Evolutionary conservation across 2,329 filamentous ascomycete genomes (phyloP), one percentile per base, ranked within the genome.

Genomic region (Colletotrichum somersetense): DNA sequence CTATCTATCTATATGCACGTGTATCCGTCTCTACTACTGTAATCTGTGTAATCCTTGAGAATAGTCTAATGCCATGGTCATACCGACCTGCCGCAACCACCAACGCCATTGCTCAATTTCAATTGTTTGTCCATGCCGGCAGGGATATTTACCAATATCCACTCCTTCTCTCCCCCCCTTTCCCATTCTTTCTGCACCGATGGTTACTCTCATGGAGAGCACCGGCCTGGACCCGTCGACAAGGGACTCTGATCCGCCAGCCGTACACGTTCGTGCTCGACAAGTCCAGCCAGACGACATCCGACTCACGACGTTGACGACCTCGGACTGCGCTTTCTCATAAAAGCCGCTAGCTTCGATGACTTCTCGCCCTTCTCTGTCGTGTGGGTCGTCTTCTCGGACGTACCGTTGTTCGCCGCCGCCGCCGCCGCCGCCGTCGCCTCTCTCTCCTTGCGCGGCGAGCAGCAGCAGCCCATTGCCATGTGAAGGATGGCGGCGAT

Each of bases 391-490:
- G 66, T 63, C 53, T 72, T 72, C 69, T 72, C 69, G 35, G 52
- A 30, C 20, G 67, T 59, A 33, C n/a, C 35, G 48, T 16, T 50
- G 38, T 68, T 62, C 48, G 38, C 50, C 16, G 66, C 11, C 7
- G 50, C 62, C 33, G 62, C 53, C 1, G 69, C 58, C 14, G 68
- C 69, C 3, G 68, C 58, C 7, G 69, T 65, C 3, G 56, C 56
- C 10, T 56, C 70, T 14, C 52, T 53, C 48, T 64, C 61, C 56
- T 67, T 73, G 4, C 67, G 44, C 18, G 69, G 69, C 40, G 69
- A 65, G 77, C 92, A 93, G 80, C 93, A 97, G 81, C 94, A 97
- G 76, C 91, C 93, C 80, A 96, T 87, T 42, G 91, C 89, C 38
- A 92, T 84, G 80, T 97, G 93, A 26, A 97, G 84, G 42, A 92